These are phyloP conservation scores for Ophiostoma novo-ulmi DNA, from an alignment of 2,329 filamentous ascomycete genomes.

Conservation along the genomic window DNA sequence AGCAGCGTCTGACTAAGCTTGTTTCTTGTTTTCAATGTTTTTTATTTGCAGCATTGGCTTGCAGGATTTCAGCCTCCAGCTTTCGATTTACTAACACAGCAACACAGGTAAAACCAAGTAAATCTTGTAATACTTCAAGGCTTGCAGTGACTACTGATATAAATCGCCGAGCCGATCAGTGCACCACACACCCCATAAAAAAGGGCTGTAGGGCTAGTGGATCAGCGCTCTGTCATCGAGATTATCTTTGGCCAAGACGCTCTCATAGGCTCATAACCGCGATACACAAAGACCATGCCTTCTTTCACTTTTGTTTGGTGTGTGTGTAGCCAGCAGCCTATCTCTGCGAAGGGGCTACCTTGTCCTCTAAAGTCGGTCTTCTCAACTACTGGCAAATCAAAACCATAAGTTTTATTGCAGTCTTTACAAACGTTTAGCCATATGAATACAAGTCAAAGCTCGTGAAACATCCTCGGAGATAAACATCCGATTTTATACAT, in stretches of 20 bases:
- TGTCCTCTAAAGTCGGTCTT: neutral
- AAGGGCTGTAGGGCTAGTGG: neutral
- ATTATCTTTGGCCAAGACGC: neutral
- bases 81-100: neutral
- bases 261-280: no score
- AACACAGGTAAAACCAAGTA: neutral
- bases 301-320: neutral
- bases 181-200: neutral
- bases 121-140: neutral
- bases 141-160: neutral
- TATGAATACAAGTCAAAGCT: neutral
- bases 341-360: neutral
- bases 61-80: neutral
- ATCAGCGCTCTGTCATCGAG: slow-evolving; percentile 10
- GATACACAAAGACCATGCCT: neutral
- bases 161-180: neutral
- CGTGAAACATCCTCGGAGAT: neutral
- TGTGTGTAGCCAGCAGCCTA: neutral
- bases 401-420: neutral
- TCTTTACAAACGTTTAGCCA: neutral
- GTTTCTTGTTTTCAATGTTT: neutral
- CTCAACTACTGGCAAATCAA: neutral
- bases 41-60: neutral
- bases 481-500: neutral
- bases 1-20: neutral